A percentile compares a stretch with the other conserved stretches of the same genome.
phyloP scores from a whole-genome alignment of 192 early-diverging fungal genomes.

The Coemansia aciculifera region DNA sequence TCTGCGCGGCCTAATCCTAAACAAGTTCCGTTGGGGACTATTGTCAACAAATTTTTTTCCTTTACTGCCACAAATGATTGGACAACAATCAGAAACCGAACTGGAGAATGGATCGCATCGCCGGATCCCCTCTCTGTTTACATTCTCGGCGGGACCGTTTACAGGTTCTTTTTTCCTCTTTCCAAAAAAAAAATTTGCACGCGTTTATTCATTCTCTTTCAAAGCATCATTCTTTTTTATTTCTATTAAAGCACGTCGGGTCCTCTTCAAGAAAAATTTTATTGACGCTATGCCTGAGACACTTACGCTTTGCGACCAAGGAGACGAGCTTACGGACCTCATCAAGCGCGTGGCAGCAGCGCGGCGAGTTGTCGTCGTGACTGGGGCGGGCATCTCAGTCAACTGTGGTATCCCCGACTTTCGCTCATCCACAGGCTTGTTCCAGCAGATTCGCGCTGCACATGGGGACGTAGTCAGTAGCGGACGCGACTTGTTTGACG shows the following conservation, averaged over 20 bases:
- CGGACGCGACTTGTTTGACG: constrained; percentile 92
- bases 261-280: background rate
- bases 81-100: background rate
- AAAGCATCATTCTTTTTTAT: background rate
- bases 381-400: constrained; percentile 89
- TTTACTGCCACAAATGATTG: background rate
- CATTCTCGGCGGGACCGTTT: background rate
- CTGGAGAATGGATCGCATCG: background rate
- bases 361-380: constrained; percentile 58
- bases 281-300: constrained; percentile 36
- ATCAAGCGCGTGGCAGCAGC: constrained; percentile 40
- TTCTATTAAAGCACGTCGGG: background rate
- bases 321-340: constrained; percentile 15
- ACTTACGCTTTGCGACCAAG: constrained; percentile 14
- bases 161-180: constrained; percentile 5
- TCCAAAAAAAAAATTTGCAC: background rate
- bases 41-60: background rate
- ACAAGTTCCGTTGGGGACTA: too few relatives aligned
- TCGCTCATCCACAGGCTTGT: constrained; percentile 90
- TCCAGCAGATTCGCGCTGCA: constrained; percentile 69
- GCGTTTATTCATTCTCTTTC: background rate
- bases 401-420: constrained; percentile 98
- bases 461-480: constrained; percentile 70
- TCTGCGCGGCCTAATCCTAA: too few relatives aligned
- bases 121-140: background rate